These are phyloP conservation scores for Stipa capillata DNA, from an alignment of 176 grass and related monocot species.

Conservation along the genomic window DNA sequence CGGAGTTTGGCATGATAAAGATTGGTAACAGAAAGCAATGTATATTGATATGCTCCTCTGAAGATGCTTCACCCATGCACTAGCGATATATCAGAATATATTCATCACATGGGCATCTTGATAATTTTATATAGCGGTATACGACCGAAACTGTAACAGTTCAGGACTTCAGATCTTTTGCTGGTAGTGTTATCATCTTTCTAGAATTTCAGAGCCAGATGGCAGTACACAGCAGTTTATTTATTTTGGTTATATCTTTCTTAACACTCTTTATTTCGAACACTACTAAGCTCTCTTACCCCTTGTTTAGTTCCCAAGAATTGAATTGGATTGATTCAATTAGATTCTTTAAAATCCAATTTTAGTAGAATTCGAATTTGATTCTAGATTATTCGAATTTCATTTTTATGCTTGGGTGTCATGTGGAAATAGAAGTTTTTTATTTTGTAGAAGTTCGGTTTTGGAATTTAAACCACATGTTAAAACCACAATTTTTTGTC, in stretches of 20 bases:
- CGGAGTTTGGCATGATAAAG: slow-evolving; percentile 15
- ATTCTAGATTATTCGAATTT: no score
- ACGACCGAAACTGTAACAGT: background rate
- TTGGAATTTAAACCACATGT: no score
- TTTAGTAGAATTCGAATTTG: no score
- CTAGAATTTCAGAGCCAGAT: background rate
- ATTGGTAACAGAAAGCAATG: background rate
- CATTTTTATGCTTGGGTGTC: no score
- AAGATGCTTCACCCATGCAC: slow-evolving; percentile 15
- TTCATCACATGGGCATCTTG: slow-evolving; percentile 21
- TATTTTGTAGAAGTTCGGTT: no score
- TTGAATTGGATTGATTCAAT: no score
- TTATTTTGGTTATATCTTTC: background rate
- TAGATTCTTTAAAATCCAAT: no score
- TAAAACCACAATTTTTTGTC: no score
- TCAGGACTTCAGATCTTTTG: background rate
- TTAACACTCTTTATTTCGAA: no score
- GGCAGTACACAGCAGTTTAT: background rate
- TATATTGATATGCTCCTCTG: background rate
- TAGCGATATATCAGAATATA: background rate
- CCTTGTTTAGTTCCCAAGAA: no score
- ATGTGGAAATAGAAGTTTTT: no score
- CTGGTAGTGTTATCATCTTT: background rate
- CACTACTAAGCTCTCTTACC: no score
- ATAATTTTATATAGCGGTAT: background rate